A percentile compares a stretch with the other conserved stretches of the same genome.
These are phyloP conservation scores for Xerocomus potaroensis DNA, from an alignment of 768 basidiomycete genomes.

Conservation along the genomic window DNA sequence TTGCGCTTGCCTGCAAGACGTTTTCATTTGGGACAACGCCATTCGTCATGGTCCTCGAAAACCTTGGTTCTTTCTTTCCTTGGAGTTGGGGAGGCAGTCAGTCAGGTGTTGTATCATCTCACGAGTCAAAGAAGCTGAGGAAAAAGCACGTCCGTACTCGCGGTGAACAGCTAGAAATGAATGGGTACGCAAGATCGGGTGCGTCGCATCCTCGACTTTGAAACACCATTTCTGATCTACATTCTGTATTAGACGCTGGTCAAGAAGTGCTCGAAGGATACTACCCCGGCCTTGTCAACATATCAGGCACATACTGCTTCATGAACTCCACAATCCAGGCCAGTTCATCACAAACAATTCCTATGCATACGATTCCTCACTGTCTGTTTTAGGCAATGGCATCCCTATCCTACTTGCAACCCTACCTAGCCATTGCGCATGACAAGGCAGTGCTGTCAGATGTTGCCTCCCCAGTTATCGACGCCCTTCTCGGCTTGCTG, in stretches of 20 bases:
- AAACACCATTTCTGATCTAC: not conserved
- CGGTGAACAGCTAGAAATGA: conserved; percentile 53
- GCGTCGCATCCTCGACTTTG: conserved; percentile 3
- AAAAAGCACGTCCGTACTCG: conserved; percentile 50
- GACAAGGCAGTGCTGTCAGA: conserved; percentile 74
- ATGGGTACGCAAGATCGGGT: conserved; percentile 31
- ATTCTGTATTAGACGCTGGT: conserved; percentile 16
- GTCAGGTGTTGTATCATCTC: conserved; percentile 20
- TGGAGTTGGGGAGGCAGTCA: conserved; percentile 56
- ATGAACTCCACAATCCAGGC: conserved; percentile 96
- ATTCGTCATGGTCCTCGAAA: conserved; percentile 54
- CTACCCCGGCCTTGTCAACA: conserved; percentile 92
- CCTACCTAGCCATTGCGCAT: conserved; percentile 73
- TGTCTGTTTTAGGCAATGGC: conserved; percentile 67
- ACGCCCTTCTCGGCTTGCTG: conserved; percentile 69
- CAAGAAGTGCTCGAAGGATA: conserved; percentile 37
- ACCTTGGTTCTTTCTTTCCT: conserved; percentile 48
- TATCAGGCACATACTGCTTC: conserved; percentile 95
- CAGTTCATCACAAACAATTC: conserved; percentile 11
- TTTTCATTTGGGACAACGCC: conserved; percentile 26
- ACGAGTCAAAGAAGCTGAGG: conserved; percentile 42
- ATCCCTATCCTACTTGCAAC: conserved; percentile 77
- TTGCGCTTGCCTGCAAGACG: conserved; percentile 31
- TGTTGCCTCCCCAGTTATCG: conserved; percentile 82
- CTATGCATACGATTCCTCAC: conserved; percentile 13